Evolutionary conservation across 176 grass and related monocot species (phyloP), one percentile per base, ranked within the genome.

Genomic region (Carex kokanica): DNA sequence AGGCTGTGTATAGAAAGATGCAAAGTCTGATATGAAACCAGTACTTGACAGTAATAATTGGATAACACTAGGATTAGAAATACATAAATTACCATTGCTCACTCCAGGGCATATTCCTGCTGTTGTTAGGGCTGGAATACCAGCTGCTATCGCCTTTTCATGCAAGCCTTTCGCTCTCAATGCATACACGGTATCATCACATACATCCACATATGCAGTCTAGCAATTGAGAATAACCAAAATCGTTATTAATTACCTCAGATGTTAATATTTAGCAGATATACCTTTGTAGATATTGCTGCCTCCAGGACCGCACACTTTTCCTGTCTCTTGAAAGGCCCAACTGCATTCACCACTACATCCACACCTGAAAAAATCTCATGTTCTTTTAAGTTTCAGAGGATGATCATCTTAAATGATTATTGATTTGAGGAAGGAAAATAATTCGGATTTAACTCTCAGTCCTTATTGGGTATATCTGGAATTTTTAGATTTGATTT

Each of bases 81-180:
- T 72, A n/a, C 21, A 47, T 5, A 9, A 72, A 13, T 72, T 72
- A 94, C 94, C 85, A 81, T 94, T 97, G 94, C 94, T 97, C 38
- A 97, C 90, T 88, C 94, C 94, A 74, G 94, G 92, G 90, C 92
- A 97, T 80, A 97, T 97, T 88, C 94, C 94, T 9, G 88, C 90
- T 36, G 94, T 94, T 83, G 88, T 97, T 81, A 97, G 83, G 87
- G 92, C 94, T 61, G 94, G 92, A 78, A 97, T 36, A 47, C 94
- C 94, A 6, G 84, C 83, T 84, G 80, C 78, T 89, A 91, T 79
- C 78, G 92, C 94, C 80, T 94, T 78, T 83, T 92, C 64, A 79
- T 97, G 90, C 38, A 89, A 89, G 73, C 75, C 21, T 85, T 97
- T 97, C 6, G 90, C 90, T 91, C 87, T 91, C 83, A 77, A 86